A percentile compares a stretch with the other conserved stretches of the same genome.
Conservation (phyloP, 139 green algal species). For the Desmodesmus armatus region DNA sequence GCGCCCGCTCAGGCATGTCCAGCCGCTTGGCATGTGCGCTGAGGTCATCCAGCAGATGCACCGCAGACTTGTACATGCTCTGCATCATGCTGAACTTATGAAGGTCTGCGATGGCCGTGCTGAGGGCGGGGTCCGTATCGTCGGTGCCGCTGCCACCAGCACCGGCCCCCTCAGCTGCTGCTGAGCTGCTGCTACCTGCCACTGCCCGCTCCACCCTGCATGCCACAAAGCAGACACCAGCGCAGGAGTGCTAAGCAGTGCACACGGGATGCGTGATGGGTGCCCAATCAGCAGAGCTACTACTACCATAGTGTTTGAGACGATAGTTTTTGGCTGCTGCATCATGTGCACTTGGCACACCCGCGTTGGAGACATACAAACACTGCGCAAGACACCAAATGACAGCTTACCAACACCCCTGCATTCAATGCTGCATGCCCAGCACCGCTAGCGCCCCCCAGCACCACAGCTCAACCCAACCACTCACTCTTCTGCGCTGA, state of each 20-base stretch:
- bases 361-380: too few species aligned
- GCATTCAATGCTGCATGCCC: too few species aligned
- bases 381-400: too few species aligned
- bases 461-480: too few species aligned
- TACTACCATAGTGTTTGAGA: background rate
- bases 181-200: conserved; percentile 15
- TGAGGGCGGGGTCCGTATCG: conserved; percentile 40
- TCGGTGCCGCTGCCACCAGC: conserved; percentile 23
- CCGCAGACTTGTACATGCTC: conserved; percentile 66
- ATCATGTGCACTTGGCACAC: too few species aligned
- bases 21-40: conserved; percentile 77
- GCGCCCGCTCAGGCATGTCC: conserved; percentile 79
- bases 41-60: conserved; percentile 75
- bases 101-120: conserved; percentile 55
- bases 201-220: conserved; percentile 43
- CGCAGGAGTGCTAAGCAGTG: too few species aligned
- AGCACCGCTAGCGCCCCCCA: too few species aligned
- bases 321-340: too few species aligned
- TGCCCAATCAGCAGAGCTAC: too few species aligned
- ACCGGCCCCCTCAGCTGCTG: background rate
- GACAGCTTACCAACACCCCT: too few species aligned
- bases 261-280: too few species aligned
- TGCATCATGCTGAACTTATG: conserved; percentile 54
- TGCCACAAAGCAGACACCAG: background rate
- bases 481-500: conserved; percentile 54